Evolutionary conservation across 169 alveolate species (phyloP).

Genomic region (Theileria parva): DNA sequence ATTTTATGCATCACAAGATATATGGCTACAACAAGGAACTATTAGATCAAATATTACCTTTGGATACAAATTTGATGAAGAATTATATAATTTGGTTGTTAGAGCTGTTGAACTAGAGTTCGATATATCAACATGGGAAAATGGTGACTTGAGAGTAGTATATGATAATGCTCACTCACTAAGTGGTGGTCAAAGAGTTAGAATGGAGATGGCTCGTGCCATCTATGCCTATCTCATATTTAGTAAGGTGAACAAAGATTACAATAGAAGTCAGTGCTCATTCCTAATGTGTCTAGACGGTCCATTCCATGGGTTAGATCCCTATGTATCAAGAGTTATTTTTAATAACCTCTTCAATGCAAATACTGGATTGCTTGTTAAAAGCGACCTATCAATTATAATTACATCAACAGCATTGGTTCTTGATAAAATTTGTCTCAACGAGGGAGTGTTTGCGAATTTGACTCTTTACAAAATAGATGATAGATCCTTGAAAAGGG

Average conservation of each 20-base stretch:
- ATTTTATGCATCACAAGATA: slow-evolving; percentile 59
- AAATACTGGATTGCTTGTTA: slow-evolving; percentile 25
- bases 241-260: slow-evolving; percentile 47
- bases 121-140: slow-evolving; percentile 52
- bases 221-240: slow-evolving; percentile 73
- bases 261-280: slow-evolving; percentile 24
- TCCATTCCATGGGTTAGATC: slow-evolving; percentile 68
- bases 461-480: slow-evolving; percentile 1
- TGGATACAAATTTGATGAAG: slow-evolving; percentile 50
- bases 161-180: slow-evolving; percentile 65
- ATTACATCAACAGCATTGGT: slow-evolving; percentile 26
- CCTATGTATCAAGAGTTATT: slow-evolving; percentile 54
- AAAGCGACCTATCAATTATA: slow-evolving; percentile 37
- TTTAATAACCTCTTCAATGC: slow-evolving; percentile 67
- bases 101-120: slow-evolving; percentile 32
- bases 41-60: slow-evolving; percentile 51
- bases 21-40: slow-evolving; percentile 52
- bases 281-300: slow-evolving; percentile 71
- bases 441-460: no score
- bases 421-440: neutral
- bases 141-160: slow-evolving; percentile 55
- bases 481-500: neutral
- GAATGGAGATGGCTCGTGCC: slow-evolving; percentile 91
- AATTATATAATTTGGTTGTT: slow-evolving; percentile 23
- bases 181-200: slow-evolving; percentile 91